phyloP scores from a whole-genome alignment of 306 rosid species.

The Quercus suber region DNA sequence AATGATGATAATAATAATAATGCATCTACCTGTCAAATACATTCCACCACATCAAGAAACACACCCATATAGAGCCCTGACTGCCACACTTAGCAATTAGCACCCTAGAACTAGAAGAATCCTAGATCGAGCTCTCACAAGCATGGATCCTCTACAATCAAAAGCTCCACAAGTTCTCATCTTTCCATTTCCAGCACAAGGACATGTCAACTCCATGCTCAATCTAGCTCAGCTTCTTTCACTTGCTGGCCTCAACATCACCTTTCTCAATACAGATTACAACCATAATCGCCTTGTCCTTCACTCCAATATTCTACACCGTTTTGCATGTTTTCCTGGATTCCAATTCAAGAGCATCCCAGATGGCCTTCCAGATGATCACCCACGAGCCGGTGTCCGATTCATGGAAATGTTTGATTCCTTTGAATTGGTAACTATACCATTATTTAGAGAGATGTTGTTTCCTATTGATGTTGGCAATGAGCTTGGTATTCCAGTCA shows the following conservation, averaged over 20 bases:
- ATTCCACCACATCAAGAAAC: too few relatives aligned
- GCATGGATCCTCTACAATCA: not conserved
- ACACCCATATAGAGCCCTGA: too few relatives aligned
- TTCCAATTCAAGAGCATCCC: slow-evolving; percentile 30
- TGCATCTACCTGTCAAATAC: too few relatives aligned
- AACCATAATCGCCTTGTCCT: slow-evolving; percentile 20
- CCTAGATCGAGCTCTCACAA: too few relatives aligned
- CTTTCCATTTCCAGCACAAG: slow-evolving; percentile 28
- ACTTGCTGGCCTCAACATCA: slow-evolving; percentile 16
- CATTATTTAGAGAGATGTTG: slow-evolving; percentile 28
- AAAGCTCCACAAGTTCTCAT: slow-evolving; percentile 13
- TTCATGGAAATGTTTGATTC: not conserved
- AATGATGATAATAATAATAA: too few relatives aligned
- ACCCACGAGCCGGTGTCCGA: not conserved
- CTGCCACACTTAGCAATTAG: too few relatives aligned
- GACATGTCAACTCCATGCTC: slow-evolving; percentile 37
- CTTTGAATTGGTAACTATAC: slow-evolving; percentile 7
- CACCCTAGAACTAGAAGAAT: too few relatives aligned
- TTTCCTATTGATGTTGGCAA: slow-evolving; percentile 26
- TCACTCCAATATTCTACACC: not conserved
- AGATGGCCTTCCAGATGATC: slow-evolving; percentile 27
- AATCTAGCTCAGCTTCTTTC: slow-evolving; percentile 38
- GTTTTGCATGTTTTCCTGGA: slow-evolving; percentile 12
- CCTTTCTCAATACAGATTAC: slow-evolving; percentile 28
- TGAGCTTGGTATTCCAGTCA: slow-evolving; percentile 26